phyloP scores from a whole-genome alignment of 176 grass and related monocot genomes.

The Zoysia pacifica region DNA sequence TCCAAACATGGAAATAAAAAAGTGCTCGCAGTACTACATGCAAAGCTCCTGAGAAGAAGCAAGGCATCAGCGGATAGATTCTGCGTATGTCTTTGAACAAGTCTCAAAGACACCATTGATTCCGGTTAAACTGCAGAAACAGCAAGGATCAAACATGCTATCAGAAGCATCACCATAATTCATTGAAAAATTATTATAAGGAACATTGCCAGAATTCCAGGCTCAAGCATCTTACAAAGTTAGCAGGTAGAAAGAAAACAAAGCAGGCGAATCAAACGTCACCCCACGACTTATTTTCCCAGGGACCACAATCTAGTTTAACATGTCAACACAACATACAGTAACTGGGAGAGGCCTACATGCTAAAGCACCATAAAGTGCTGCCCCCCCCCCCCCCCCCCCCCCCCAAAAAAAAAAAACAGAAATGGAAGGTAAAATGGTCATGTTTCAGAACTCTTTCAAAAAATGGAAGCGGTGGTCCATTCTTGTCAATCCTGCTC shows the following conservation, averaged over 20 bases:
- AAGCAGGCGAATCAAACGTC: neutral
- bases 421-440: neutral
- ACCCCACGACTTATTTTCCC: slow-evolving; percentile 21
- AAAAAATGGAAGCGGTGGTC: no score
- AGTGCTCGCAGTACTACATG: neutral
- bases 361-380: neutral
- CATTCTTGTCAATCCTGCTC: slow-evolving; percentile 1
- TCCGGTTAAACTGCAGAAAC: neutral
- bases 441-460: neutral
- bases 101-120: no score
- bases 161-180: neutral
- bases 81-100: no score
- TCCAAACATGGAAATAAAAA: neutral
- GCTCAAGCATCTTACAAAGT: slow-evolving; percentile 11
- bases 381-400: no score
- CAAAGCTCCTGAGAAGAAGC: no score
- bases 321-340: neutral
- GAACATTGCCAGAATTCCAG: neutral
- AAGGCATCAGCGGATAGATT: no score
- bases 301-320: neutral
- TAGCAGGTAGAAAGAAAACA: neutral
- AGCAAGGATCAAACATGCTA: neutral
- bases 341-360: slow-evolving; percentile 7
- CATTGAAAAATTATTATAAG: neutral
- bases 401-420: neutral